Evolutionary conservation across 495 filamentous ascomycete genomes (phyloP).

Genomic region (Rostrohypoxylon terebratum): DNA sequence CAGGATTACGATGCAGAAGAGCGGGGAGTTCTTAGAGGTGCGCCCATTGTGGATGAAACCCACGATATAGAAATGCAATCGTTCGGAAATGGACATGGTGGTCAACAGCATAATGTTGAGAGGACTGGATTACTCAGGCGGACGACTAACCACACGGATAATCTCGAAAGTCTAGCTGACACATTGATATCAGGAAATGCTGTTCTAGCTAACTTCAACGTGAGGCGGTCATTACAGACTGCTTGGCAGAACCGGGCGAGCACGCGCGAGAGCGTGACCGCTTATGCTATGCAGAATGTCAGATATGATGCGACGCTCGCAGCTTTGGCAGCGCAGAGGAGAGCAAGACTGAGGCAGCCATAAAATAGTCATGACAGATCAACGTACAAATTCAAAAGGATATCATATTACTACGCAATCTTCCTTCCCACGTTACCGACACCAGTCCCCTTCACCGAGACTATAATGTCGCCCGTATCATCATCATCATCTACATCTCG

Average conservation of each 20-base stretch:
- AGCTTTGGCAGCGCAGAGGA: constrained; percentile 58
- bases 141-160: constrained; percentile 43
- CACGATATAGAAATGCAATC: constrained; percentile 65
- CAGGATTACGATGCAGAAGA: constrained; percentile 88
- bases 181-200: constrained; percentile 74
- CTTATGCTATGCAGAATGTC: constrained; percentile 62
- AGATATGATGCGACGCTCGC: constrained; percentile 62
- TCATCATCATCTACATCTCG: constrained; percentile 75
- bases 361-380: constrained; percentile 36
- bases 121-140: constrained; percentile 59
- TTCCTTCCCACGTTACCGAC: constrained; percentile 97
- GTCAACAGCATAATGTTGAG: constrained; percentile 56
- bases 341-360: constrained; percentile 52
- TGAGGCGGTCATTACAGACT: constrained; percentile 73
- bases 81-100: constrained; percentile 43
- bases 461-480: constrained; percentile 75
- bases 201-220: constrained; percentile 74
- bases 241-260: constrained; percentile 66
- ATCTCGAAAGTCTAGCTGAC: constrained; percentile 65
- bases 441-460: constrained; percentile 92
- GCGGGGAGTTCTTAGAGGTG: constrained; percentile 72
- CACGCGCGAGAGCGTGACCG: constrained; percentile 60
- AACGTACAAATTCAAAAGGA: constrained; percentile 48
- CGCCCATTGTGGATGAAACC: constrained; percentile 52
- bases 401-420: constrained; percentile 72